These are phyloP conservation scores for Penicillium ochrochloron DNA, from an alignment of 495 filamentous ascomycete genomes.

Conservation along the genomic window DNA sequence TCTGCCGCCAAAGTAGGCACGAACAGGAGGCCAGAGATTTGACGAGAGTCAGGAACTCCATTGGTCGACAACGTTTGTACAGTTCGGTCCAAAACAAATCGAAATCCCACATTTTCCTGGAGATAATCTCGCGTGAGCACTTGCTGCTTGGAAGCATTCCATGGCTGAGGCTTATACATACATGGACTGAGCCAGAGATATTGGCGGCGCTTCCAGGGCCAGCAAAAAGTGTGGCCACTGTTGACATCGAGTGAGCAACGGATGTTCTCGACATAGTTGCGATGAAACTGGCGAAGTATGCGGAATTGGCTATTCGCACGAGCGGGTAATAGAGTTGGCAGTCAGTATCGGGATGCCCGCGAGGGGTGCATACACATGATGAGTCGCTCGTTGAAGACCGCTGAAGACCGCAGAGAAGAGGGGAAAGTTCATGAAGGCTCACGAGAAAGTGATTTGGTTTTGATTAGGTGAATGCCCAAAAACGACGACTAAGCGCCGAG, in stretches of 20 bases:
- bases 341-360: conserved; percentile 10
- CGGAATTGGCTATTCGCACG: neutral
- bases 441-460: conserved; percentile 8
- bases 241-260: conserved; percentile 34
- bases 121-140: conserved; percentile 1
- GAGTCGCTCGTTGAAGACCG: neutral
- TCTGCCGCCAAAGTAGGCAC: conserved; percentile 66
- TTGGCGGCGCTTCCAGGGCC: conserved; percentile 43
- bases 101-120: conserved; percentile 68
- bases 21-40: conserved; percentile 77
- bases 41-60: conserved; percentile 55
- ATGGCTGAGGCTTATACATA: conserved; percentile 28
- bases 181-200: conserved; percentile 39
- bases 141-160: neutral
- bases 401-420: neutral
- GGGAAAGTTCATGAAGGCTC: neutral
- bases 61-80: conserved; percentile 74
- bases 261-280: conserved; percentile 26
- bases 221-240: conserved; percentile 47
- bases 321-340: conserved; percentile 1
- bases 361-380: conserved; percentile 17
- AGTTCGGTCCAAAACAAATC: conserved; percentile 59
- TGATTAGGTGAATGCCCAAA: conserved; percentile 1
- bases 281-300: conserved; percentile 10
- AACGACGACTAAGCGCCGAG: conserved; percentile 6